These are phyloP conservation scores for Clavariopsis aquatica DNA, from an alignment of 495 filamentous ascomycete species.

Conservation along the genomic window DNA sequence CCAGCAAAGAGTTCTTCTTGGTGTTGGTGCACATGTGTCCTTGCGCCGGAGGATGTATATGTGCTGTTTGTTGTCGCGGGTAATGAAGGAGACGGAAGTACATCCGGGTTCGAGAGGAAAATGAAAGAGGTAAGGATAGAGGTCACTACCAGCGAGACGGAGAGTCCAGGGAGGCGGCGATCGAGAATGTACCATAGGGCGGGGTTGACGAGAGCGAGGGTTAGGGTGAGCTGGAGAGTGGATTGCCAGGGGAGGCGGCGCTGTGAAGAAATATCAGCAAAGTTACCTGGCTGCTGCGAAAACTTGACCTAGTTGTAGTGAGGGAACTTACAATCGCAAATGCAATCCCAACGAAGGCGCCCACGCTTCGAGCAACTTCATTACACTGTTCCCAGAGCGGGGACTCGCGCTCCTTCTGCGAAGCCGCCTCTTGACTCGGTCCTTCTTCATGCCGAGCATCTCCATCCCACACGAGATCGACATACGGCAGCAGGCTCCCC, in stretches of 20 bases:
- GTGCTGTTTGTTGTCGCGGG: conserved; percentile 27
- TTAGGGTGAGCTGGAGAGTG: conserved; percentile 86
- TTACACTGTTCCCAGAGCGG: conserved; percentile 68
- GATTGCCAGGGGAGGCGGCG: conserved; percentile 90
- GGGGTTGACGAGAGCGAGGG: conserved; percentile 88
- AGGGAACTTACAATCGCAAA: conserved; percentile 80
- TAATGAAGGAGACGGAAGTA: conserved; percentile 67
- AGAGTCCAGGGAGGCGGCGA: conserved; percentile 79
- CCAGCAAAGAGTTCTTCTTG: conserved; percentile 49
- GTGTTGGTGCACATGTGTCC: conserved; percentile 23
- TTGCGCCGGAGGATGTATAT: not conserved
- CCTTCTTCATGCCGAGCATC: conserved; percentile 32
- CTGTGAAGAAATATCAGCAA: conserved; percentile 48
- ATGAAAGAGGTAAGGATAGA: conserved; percentile 71
- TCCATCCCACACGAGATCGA: conserved; percentile 64
- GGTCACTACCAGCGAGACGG: conserved; percentile 71
- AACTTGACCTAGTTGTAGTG: not conserved
- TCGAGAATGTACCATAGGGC: conserved; percentile 96
- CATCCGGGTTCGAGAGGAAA: conserved; percentile 68
- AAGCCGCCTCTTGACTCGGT: conserved; percentile 15
- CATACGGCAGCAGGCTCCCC: conserved; percentile 79
- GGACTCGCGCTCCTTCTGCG: conserved; percentile 34
- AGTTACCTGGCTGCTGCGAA: not conserved
- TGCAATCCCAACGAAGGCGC: conserved; percentile 92
- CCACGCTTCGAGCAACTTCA: conserved; percentile 79